Evolutionary conservation across 2,329 filamentous ascomycete genomes (phyloP), one percentile per base, ranked within the genome.

Genomic region (Elsinoe ampelina): DNA sequence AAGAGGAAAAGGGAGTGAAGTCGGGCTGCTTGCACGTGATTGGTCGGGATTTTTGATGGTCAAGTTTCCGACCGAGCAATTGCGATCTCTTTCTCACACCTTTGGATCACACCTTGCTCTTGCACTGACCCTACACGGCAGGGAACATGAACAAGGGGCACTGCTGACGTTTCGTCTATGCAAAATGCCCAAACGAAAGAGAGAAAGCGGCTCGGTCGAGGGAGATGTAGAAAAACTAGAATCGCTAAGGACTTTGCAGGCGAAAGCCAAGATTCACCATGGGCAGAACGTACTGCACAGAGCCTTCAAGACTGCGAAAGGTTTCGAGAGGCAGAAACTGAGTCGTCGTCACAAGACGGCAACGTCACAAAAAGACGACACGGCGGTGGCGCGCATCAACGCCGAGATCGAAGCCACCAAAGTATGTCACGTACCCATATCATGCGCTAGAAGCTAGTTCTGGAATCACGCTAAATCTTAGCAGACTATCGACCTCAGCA

Each of bases 261-360:
- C 67, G 57, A 77, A 80, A 62, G 73, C 73, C 55, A 75, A 76
- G 60, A 72, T 83, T 58, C 70, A 76, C 32, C 72, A 77, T 47
- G 76, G 77, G 63, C 76, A 78, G 61, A 82, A 81, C 65, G 77
- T 83, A 35, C 74, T 92, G 7, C 78, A 78, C 60, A 79, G 81
- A 58, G 85, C 84, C 0, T 76, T 92, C 59, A 89, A 89, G 70
- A 75, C 78, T 10, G 85, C 84, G 57, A 89, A 87, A 67, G 84
- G 84, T 47, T 86, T 89, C 66, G 87, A 92, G 73, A 79, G 87
- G 45, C 88, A 92, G 71, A 87, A 89, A 61, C 78, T 84, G 58
- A 78, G 80, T 19, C 73, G 87, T 59, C 79, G 84, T 57, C 75
- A 78, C 62, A 84, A 84, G 65, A 74, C 72, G 2, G 80, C 80